These are phyloP conservation scores for Botryotinia convoluta DNA, from an alignment of 2,329 filamentous ascomycete genomes.

Conservation along the genomic window DNA sequence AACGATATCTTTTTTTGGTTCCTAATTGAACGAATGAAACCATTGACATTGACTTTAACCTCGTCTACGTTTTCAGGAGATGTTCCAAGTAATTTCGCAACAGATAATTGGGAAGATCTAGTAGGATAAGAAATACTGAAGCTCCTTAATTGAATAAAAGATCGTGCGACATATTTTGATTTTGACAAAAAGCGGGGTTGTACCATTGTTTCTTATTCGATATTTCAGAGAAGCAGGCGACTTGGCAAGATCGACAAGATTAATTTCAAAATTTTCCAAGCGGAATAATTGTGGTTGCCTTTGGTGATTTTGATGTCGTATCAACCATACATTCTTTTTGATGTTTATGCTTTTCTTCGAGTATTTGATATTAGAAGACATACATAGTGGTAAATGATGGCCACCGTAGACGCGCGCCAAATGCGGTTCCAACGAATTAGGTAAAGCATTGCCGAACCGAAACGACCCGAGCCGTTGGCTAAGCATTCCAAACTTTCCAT, in stretches of 20 bases:
- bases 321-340: background rate
- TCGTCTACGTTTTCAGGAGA: conserved; percentile 46
- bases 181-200: conserved; percentile 13
- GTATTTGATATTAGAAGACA: conserved; percentile 9
- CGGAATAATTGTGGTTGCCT: background rate
- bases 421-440: background rate
- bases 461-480: conserved; percentile 13
- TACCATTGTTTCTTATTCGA: conserved; percentile 16
- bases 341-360: background rate
- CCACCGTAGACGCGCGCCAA: conserved; percentile 11
- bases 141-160: background rate
- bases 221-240: background rate
- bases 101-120: conserved; percentile 35
- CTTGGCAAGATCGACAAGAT: background rate
- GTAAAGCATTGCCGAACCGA: conserved; percentile 4
- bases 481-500: background rate
- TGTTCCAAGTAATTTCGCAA: conserved; percentile 57
- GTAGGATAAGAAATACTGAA: conserved; percentile 6
- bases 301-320: background rate
- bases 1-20: conserved; percentile 84
- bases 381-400: background rate
- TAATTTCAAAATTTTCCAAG: background rate
- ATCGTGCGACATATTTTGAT: conserved; percentile 9
- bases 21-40: conserved; percentile 79
- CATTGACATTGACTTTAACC: conserved; percentile 65